A percentile compares a stretch with the other conserved stretches of the same genome.
Evolutionary conservation across 768 basidiomycete genomes (phyloP).

Genomic region (Tricholoma sp.): DNA sequence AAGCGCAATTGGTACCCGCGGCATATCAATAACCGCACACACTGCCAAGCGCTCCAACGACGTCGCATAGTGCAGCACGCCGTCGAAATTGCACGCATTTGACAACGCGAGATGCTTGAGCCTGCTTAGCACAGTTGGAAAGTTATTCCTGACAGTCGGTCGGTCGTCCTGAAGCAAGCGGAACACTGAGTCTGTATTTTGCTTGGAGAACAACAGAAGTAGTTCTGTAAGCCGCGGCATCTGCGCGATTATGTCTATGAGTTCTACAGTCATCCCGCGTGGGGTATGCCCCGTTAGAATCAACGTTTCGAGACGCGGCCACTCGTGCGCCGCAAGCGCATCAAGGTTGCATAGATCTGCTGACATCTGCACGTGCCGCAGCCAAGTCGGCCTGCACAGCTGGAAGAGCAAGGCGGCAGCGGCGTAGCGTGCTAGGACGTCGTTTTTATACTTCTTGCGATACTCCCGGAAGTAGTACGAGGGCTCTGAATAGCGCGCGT

Average conservation of each 20-base stretch:
- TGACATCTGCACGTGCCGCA: constrained; percentile 35
- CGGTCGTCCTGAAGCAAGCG: constrained; percentile 19
- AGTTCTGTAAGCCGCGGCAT: constrained; percentile 33
- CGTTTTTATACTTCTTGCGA: constrained; percentile 32
- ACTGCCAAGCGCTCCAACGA: constrained; percentile 29
- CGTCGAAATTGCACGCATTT: constrained; percentile 29
- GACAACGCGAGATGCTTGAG: constrained; percentile 32
- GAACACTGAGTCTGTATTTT: constrained; percentile 22
- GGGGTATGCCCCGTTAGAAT: constrained; percentile 36
- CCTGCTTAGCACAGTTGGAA: constrained; percentile 22
- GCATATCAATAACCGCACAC: constrained; percentile 32
- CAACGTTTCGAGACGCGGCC: constrained; percentile 33
- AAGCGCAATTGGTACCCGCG: constrained; percentile 32
- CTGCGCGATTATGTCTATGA: constrained; percentile 28
- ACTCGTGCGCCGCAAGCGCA: constrained; percentile 25
- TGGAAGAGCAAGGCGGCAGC: constrained; percentile 27
- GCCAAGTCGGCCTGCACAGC: constrained; percentile 23
- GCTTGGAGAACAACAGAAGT: constrained; percentile 29
- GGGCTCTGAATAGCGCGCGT: constrained; percentile 29
- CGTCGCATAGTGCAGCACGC: constrained; percentile 25
- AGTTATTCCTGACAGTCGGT: constrained; percentile 15
- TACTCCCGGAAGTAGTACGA: constrained; percentile 35
- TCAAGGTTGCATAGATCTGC: constrained; percentile 29
- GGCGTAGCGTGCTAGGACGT: constrained; percentile 26
- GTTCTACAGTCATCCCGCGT: constrained; percentile 18